Evolutionary conservation across 352 stramenopile genomes (phyloP), one percentile per base, ranked within the genome.

Genomic region (Pythium guiyangense): DNA sequence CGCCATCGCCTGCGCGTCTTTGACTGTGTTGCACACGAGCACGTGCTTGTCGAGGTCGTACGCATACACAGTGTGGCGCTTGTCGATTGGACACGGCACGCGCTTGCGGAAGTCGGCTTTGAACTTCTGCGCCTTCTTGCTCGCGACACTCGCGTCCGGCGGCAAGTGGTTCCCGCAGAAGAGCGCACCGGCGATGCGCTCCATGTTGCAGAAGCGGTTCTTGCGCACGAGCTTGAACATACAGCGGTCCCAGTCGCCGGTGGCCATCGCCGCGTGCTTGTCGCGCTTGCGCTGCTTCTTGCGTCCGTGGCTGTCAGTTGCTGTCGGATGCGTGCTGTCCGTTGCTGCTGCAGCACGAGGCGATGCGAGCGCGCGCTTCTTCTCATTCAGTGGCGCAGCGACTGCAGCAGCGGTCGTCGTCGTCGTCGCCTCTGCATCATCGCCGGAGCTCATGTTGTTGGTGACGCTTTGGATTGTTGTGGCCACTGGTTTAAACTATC

Each of bases 81-180:
- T 52, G 45, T 94, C 84, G 52, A 94, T 58, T 17, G 84, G 83
- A 49, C 84, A 94, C 15, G 82, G 74, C n/a, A 94, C 76, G 18
- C 84, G 84, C 22, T 70, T 60, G 12, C 81, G 74, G 27, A 71
- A 59, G 31, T 74, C 61, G 18, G 62, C 54, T 37, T 86, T 84
- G 60, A 79, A 88, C 64, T 89, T 87, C 54, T 86, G 73, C 11
- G 72, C 75, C 50, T 76, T 86, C 35, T 89, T 87, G 53, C 76
- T 89, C 14, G 55, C 29, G 0, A 61, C 59, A 2, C 49, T 35
- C 22, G 77, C 67, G 25, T 62, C 70, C 6, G 60, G 68, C 2
- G 77, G 79, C 34, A 91, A 26, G 62, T 94, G 84, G 57, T 92
- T 90, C 18, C 84, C 84, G 52, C 84, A 94, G 64, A 77, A 94